Evolutionary conservation across 352 stramenopile genomes (phyloP).

Genomic region (Pythium aristosporum): DNA sequence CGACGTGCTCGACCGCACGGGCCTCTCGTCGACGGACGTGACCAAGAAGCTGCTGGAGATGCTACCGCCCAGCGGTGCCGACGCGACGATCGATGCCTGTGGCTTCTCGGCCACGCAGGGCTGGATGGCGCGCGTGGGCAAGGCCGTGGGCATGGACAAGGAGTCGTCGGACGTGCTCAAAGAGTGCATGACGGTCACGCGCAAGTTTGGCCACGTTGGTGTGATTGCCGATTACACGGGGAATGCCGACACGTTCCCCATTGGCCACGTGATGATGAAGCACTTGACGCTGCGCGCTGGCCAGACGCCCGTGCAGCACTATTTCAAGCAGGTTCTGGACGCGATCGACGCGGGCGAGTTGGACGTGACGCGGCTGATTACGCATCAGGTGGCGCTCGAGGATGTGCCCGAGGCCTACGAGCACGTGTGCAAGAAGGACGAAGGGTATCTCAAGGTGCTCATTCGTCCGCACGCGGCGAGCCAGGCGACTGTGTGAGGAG

Average conservation of each 20-base stretch:
- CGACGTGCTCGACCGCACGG: constrained; percentile 57
- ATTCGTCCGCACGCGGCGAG: constrained; percentile 11
- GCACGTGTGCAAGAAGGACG: constrained; percentile 55
- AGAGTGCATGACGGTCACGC: constrained; percentile 53
- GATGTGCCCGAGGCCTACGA: constrained; percentile 53
- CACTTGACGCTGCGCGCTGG: constrained; percentile 52
- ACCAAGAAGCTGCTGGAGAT: constrained; percentile 47
- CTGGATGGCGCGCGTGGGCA: constrained; percentile 45
- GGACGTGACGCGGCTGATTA: constrained; percentile 56
- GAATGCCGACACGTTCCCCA: constrained; percentile 43
- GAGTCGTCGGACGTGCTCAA: constrained; percentile 57
- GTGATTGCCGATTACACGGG: constrained; percentile 58
- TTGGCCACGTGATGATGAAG: constrained; percentile 65
- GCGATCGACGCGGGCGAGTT: constrained; percentile 56
- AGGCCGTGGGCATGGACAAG: constrained; percentile 48
- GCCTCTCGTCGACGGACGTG: constrained; percentile 47
- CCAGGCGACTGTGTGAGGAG: not conserved
- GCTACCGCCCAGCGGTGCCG: constrained; percentile 48
- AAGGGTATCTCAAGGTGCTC: constrained; percentile 61
- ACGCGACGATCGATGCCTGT: constrained; percentile 57
- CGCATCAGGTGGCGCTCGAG: constrained; percentile 51
- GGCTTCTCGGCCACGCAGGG: constrained; percentile 35
- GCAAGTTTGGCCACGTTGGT: constrained; percentile 57
- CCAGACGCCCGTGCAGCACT: constrained; percentile 51
- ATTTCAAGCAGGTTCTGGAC: constrained; percentile 52